Conservation (phyloP, 176 grass and related monocot genomes). For the Lolium multiflorum region DNA sequence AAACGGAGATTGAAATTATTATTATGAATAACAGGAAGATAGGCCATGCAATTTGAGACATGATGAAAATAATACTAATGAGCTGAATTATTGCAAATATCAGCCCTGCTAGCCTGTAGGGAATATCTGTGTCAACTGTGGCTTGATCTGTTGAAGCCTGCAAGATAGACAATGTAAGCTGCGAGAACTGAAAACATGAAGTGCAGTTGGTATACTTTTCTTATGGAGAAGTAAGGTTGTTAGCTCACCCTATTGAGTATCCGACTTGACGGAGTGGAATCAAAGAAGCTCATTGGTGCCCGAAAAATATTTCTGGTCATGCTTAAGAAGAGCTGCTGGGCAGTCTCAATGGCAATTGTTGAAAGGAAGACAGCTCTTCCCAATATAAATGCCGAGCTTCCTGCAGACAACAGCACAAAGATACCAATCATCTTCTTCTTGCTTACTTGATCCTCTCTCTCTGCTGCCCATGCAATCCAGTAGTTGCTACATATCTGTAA, state of each 20-base stretch:
- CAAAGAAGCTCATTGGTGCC: slow-evolving; percentile 84
- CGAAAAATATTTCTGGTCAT: slow-evolving; percentile 73
- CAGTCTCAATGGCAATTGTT: slow-evolving; percentile 82
- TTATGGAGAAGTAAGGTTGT: slow-evolving; percentile 5
- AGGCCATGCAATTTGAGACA: slow-evolving; percentile 93
- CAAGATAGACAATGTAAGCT: slow-evolving; percentile 34
- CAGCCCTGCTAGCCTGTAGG: slow-evolving; percentile 86
- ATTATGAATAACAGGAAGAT: slow-evolving; percentile 82
- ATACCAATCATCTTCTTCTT: slow-evolving; percentile 73
- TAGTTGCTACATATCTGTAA: slow-evolving; percentile 93
- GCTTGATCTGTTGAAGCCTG: slow-evolving; percentile 91
- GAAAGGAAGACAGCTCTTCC: slow-evolving; percentile 77
- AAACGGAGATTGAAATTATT: slow-evolving; percentile 69
- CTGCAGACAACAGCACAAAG: slow-evolving; percentile 71
- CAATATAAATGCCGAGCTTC: slow-evolving; percentile 81
- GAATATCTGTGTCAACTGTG: slow-evolving; percentile 87
- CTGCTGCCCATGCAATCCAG: slow-evolving; percentile 90
- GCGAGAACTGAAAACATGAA: not conserved
- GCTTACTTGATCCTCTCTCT: slow-evolving; percentile 61
- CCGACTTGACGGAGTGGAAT: slow-evolving; percentile 77
- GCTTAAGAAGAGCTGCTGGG: slow-evolving; percentile 71
- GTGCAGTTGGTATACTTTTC: slow-evolving; percentile 12
- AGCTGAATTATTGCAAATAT: slow-evolving; percentile 90
- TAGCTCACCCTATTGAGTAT: slow-evolving; percentile 87
- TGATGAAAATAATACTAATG: slow-evolving; percentile 76